Conservation (phyloP, 169 alveolate genomes). For the Cryptosporidium sp. region DNA sequence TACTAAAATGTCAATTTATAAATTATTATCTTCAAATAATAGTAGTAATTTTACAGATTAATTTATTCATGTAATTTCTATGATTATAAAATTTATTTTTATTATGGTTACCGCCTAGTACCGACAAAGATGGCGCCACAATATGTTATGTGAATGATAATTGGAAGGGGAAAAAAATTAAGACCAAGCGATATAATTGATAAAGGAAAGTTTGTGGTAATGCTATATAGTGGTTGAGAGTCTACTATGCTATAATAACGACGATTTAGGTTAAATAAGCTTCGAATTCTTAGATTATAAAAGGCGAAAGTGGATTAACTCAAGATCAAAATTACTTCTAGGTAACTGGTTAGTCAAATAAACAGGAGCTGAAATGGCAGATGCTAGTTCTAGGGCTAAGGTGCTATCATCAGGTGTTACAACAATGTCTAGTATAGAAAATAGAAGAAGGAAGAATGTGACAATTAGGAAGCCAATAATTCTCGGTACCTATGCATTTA, state of each 20-base stretch:
- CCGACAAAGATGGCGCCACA: not conserved
- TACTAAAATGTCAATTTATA: no score
- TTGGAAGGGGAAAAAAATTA: not conserved
- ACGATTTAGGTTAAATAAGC: no score
- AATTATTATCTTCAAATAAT: no score
- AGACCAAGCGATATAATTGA: not conserved
- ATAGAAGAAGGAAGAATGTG: slow-evolving; percentile 79
- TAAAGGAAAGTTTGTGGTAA: not conserved
- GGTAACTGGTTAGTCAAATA: not conserved
- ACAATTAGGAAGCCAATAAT: slow-evolving; percentile 80
- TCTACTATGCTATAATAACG: not conserved
- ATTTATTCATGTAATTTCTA: not conserved
- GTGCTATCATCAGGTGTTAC: not conserved
- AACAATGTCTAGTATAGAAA: slow-evolving; percentile 49
- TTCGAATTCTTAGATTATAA: not conserved
- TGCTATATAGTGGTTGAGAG: not conserved
- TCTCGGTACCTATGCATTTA: slow-evolving; percentile 81
- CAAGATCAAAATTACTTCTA: not conserved
- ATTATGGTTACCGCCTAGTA: not conserved
- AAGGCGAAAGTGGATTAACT: not conserved
- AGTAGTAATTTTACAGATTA: no score
- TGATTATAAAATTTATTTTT: no score
- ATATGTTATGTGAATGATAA: slow-evolving; percentile 5
- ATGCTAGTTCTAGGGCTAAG: not conserved
- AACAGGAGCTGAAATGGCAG: not conserved